Conservation (phyloP, 179 eudicot species). For the Spinacia oleracea region DNA sequence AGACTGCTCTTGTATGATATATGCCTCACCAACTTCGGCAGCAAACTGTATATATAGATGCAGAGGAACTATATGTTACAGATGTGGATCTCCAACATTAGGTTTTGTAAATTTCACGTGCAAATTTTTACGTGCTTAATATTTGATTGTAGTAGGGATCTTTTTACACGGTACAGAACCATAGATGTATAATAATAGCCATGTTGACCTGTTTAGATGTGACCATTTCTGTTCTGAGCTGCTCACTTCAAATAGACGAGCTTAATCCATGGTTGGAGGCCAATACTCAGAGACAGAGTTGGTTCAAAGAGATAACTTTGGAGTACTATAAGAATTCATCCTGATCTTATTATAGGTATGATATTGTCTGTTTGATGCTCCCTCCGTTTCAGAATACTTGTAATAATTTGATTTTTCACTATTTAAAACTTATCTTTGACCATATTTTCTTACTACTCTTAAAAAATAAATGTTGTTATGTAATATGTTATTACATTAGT, state of each 20-base stretch:
- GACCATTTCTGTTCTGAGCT: background rate
- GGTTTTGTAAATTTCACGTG: conserved; percentile 8
- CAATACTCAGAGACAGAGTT: background rate
- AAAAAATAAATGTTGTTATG: no score
- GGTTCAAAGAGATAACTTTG: background rate
- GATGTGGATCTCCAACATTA: background rate
- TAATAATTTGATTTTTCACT: no score
- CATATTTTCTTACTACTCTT: no score
- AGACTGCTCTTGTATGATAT: background rate
- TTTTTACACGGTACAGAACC: background rate
- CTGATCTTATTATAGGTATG: no score
- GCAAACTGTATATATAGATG: background rate
- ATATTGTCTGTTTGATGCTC: no score
- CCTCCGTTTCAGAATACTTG: no score
- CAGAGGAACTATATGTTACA: background rate
- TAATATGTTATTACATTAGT: no score
- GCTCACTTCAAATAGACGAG: background rate
- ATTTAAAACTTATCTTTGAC: no score
- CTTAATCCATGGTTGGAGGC: background rate
- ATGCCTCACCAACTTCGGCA: background rate
- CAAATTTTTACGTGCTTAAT: background rate
- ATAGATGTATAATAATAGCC: background rate
- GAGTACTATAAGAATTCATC: no score
- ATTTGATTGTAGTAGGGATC: background rate
- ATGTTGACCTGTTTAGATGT: background rate